These are phyloP conservation scores for Linnemannia exigua DNA, from an alignment of 192 early-diverging fungal species.

Conservation along the genomic window DNA sequence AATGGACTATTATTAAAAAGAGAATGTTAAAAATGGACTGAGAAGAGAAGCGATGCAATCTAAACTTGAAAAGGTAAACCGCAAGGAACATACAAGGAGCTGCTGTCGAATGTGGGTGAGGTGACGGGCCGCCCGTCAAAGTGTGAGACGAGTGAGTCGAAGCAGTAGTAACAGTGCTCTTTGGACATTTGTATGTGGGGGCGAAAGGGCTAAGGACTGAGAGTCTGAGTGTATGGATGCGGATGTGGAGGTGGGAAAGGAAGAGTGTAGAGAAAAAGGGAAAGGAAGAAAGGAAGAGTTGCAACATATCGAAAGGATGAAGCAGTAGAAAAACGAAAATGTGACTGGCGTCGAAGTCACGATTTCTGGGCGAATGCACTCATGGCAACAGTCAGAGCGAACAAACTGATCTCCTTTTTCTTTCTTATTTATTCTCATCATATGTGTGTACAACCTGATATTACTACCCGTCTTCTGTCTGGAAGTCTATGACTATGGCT, in stretches of 20 bases:
- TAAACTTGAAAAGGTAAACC: background rate
- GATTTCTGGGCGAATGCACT: background rate
- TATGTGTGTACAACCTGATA: too few species aligned
- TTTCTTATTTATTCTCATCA: background rate
- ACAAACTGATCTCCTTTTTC: background rate
- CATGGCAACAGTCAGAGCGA: background rate
- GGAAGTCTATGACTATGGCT: background rate
- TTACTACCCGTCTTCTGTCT: background rate
- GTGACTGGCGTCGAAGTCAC: background rate
- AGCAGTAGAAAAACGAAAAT: background rate
- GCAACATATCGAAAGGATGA: background rate
- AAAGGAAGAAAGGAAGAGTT: background rate
- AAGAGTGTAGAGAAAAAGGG: background rate
- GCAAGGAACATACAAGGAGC: constrained; percentile 67
- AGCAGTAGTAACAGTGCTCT: constrained; percentile 86
- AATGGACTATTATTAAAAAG: constrained; percentile 68
- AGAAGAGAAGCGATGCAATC: background rate
- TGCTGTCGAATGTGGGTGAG: constrained; percentile 69
- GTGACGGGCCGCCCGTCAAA: constrained; percentile 59
- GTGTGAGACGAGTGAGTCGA: constrained; percentile 78
- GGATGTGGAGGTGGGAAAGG: background rate
- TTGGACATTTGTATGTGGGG: constrained; percentile 35
- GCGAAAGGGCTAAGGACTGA: background rate
- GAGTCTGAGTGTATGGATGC: background rate
- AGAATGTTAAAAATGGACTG: background rate